Base-by-base conservation (phyloP, 2,329 filamentous ascomycete species). In the Arthrinium puccinioides region DNA sequence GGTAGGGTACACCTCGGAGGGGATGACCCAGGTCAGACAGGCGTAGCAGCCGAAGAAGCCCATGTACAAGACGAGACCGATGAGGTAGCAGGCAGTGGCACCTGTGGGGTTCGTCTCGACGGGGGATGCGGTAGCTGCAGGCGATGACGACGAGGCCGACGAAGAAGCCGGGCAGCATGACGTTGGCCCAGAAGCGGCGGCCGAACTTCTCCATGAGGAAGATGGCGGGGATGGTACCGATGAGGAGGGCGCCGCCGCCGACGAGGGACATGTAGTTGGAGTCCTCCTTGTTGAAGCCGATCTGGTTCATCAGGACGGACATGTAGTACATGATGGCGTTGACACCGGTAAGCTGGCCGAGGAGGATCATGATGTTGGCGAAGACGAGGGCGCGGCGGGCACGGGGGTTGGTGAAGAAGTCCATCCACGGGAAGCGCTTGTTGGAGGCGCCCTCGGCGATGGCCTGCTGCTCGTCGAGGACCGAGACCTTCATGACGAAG, bases 231-330 rank as follows among this genome's bases (percentile, higher is more conserved):
- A 84, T 79, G 0, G 79, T 81, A 16, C 80, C 81, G 13, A 87
- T 48, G 0, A 86, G 67, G 1, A 87, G 68, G 0, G 80, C 63
- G 4, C 78, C 81, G 19, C 82, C 81, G 4, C 82, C 82, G 11
- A 87, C 81, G 0, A 85, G 69, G 0, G 81, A 84, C 82, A 87
- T 86, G 67, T 84, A 86, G 41, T 79, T 83, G 13, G 77, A 61
- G 34, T 79, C 57, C 40, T 74, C 68, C 7, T 70, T 59, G 48
- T 79, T 57, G 57, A 86, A 86, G 10, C 81, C 81, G 29, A 86
- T 78, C 49, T 80, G 72, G 34, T 60, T 61, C 78, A 86, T 84
- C 6, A 87, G 61, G 0, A 76, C 68, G 0, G 67, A 70, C 79
- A 86, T 83, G 61, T 84, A 85, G 60, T 86, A 86, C 70, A 82